phyloP scores from a whole-genome alignment of 352 stramenopile species.

The Globisporangium perplexum region DNA sequence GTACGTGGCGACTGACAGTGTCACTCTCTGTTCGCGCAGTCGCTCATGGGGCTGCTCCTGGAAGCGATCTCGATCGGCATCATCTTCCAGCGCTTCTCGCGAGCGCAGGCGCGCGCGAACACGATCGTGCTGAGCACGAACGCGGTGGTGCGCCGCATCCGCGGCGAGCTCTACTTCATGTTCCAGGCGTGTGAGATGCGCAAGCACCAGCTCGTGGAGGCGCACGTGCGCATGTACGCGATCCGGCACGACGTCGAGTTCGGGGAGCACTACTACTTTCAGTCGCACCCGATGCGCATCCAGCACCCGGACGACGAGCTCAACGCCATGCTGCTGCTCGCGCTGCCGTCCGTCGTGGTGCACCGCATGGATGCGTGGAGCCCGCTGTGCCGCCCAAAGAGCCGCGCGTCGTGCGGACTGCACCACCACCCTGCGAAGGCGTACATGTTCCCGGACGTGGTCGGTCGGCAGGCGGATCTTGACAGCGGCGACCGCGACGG shows the following conservation, averaged over 20 bases:
- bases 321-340: conserved; percentile 84
- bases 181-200: conserved; percentile 88
- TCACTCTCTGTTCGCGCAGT: conserved; percentile 57
- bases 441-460: conserved; percentile 68
- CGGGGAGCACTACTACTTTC: conserved; percentile 79
- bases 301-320: conserved; percentile 93
- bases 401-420: conserved; percentile 27
- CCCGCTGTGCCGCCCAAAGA: conserved; percentile 81
- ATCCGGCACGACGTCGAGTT: conserved; percentile 74
- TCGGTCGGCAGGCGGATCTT: conserved; percentile 48
- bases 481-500: conserved; percentile 63
- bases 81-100: conserved; percentile 92
- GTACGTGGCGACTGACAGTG: not conserved
- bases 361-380: conserved; percentile 91
- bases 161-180: conserved; percentile 92
- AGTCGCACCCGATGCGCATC: conserved; percentile 93
- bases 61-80: conserved; percentile 93
- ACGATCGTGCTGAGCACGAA: conserved; percentile 94
- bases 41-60: conserved; percentile 87
- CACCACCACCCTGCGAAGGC: conserved; percentile 58
- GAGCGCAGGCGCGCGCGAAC: conserved; percentile 85
- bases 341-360: conserved; percentile 89
- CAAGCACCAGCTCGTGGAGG: conserved; percentile 94
- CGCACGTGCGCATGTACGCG: conserved; percentile 92
- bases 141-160: conserved; percentile 85